Percentiles rank a stretch among this genome's conserved stretches.
Evolutionary conservation across 371 early-diverging fungal species (phyloP).

Genomic region (Mortierella sp.): DNA sequence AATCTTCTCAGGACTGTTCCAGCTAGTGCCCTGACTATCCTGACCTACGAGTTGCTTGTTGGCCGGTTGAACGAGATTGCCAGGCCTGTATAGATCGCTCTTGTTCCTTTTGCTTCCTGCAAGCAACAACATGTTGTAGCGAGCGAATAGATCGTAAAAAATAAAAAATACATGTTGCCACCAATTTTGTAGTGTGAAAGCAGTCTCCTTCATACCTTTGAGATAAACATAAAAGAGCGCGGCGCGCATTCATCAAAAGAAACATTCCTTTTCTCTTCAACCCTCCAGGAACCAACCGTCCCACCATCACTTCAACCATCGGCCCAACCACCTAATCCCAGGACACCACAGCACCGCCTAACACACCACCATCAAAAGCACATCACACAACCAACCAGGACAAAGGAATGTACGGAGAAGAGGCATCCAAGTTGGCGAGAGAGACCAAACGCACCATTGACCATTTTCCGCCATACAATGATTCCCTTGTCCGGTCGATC

Average conservation of each 20-base stretch:
- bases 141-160: not conserved
- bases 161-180: constrained; percentile 1
- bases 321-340: not conserved
- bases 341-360: no score
- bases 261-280: not conserved
- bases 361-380: not conserved
- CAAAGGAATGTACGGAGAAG: constrained; percentile 77
- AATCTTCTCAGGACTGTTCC: constrained; percentile 94
- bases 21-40: constrained; percentile 87
- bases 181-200: not conserved
- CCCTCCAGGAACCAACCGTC: not conserved
- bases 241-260: constrained; percentile 9
- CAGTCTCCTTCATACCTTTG: constrained; percentile 4
- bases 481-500: constrained; percentile 85
- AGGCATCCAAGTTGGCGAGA: constrained; percentile 83
- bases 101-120: not conserved
- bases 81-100: constrained; percentile 31
- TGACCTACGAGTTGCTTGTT: constrained; percentile 85
- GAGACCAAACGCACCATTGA: constrained; percentile 87
- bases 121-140: not conserved
- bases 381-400: not conserved
- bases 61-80: constrained; percentile 49
- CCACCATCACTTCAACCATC: not conserved
- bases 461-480: constrained; percentile 84
- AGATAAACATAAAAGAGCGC: not conserved